A percentile compares a stretch with the other conserved stretches of the same genome.
Conservation (phyloP, 2,329 filamentous ascomycete species). For the Monilinia laxa region DNA sequence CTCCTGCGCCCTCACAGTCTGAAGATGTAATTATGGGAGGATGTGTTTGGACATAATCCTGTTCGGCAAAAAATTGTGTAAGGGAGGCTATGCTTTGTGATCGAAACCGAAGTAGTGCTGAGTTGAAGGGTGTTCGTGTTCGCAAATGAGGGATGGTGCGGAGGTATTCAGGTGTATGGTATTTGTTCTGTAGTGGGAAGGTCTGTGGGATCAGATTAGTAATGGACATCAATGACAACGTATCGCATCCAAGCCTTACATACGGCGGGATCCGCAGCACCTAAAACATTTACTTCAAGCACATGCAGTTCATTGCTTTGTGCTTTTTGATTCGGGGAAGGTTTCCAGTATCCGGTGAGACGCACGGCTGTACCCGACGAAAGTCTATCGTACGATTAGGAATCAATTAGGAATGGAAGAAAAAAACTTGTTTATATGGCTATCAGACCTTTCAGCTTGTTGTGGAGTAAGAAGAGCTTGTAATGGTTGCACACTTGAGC, state of each 20-base stretch:
- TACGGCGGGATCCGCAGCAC: conserved; percentile 77
- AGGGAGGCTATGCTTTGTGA: conserved; percentile 75
- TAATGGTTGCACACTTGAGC: conserved; percentile 73
- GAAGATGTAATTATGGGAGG: conserved; percentile 94
- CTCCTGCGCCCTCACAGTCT: conserved; percentile 93
- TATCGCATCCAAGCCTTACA: conserved; percentile 40
- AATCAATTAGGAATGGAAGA: conserved; percentile 2
- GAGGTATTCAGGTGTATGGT: conserved; percentile 84
- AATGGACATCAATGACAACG: background rate
- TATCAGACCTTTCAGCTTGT: conserved; percentile 32
- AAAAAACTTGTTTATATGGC: conserved; percentile 18
- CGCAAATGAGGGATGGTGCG: conserved; percentile 86
- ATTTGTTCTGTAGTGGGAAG: conserved; percentile 95
- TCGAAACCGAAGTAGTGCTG: conserved; percentile 75
- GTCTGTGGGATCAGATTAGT: conserved; percentile 53
- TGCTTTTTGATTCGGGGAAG: conserved; percentile 62
- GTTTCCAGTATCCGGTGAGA: conserved; percentile 73
- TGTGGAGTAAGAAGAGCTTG: conserved; percentile 51
- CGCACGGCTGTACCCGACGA: conserved; percentile 78
- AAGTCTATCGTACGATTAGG: conserved; percentile 54
- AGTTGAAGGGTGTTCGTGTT: conserved; percentile 75
- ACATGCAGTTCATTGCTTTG: conserved; percentile 83
- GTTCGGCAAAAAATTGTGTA: conserved; percentile 70
- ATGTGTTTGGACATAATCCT: conserved; percentile 78
- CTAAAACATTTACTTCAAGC: conserved; percentile 65